Base-by-base conservation (phyloP, 2,329 filamentous ascomycete species). In the Ophiostoma fasciatum region DNA sequence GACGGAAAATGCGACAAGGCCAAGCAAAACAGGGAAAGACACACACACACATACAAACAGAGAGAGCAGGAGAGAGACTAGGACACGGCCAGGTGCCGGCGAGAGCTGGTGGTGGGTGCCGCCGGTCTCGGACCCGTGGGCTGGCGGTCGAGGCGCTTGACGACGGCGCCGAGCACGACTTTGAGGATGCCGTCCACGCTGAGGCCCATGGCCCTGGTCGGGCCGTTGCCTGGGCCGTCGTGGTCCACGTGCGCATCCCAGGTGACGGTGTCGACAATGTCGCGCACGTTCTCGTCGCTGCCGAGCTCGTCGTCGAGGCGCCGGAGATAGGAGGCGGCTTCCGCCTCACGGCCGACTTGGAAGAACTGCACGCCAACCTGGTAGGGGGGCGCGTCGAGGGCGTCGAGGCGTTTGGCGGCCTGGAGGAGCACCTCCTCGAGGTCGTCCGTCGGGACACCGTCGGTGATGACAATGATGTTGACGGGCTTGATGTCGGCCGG, bases 351-450 rank as follows among this genome's bases (percentile, higher is more conserved):
- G 38, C 90, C 88, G 30, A 96, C 81, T 58, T 94, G 88, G 63
- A 96, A 93, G 62, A 96, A 96, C 55, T 96, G 88, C 38, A 96
- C 74, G 23, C 88, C 88, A 8, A 94, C 64, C 60, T 96, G 90
- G 64, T 81, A 81, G 1, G 76, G 67, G 4, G 78, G 74, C 0
- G 84, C 84, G 8, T 76, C 66, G 7, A 80, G 54, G 35, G 57
- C 57, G 49, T 90, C 79, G 22, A 96, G 69, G 49, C 72, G 75
- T 54, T 66, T 67, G 0, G 85, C 88, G 1, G 71, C 64, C 4
- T 58, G 54, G 28, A 82, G 61, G 32, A 96, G 74, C 19, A 76
- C 64, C 7, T 63, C 64, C 53, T 87, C 80, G 0, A 80, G 74
- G 45, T 93, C 82, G 52, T 94, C 85, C 1, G 67, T 75, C 1